phyloP scores from a whole-genome alignment of 2,329 filamentous ascomycete genomes.

The Erysiphe neolycopersici region DNA sequence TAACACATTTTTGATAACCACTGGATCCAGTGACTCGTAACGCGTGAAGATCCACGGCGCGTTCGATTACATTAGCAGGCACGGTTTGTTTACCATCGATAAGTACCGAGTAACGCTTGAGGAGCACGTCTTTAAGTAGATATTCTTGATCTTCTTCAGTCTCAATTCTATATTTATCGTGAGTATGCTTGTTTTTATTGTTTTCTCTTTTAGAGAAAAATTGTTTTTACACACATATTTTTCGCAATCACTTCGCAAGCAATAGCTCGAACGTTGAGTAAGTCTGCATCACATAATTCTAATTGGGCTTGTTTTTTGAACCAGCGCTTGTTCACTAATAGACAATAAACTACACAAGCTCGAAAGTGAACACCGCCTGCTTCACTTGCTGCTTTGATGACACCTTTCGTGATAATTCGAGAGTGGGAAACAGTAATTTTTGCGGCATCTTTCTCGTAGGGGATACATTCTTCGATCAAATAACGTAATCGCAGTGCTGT shows the following conservation, averaged over 20 bases:
- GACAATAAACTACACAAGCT: conserved; percentile 36
- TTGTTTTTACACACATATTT: conserved; percentile 21
- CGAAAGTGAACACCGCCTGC: conserved; percentile 56
- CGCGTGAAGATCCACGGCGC: conserved; percentile 78
- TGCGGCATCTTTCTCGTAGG: conserved; percentile 62
- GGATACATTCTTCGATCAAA: conserved; percentile 67
- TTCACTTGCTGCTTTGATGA: conserved; percentile 54
- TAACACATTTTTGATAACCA: conserved; percentile 80
- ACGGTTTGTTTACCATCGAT: conserved; percentile 37
- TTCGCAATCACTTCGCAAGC: conserved; percentile 90
- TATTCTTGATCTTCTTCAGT: conserved; percentile 52
- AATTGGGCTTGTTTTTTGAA: conserved; percentile 53
- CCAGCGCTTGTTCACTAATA: conserved; percentile 25
- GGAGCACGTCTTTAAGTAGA: conserved; percentile 53
- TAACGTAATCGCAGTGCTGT: conserved; percentile 74
- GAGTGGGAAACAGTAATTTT: conserved; percentile 59
- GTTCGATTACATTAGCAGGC: conserved; percentile 73
- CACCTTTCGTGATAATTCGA: conserved; percentile 53
- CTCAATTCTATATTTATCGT: conserved; percentile 39
- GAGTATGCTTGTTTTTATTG: not conserved
- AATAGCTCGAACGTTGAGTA: conserved; percentile 51
- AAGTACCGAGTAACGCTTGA: conserved; percentile 71
- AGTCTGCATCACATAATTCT: conserved; percentile 79
- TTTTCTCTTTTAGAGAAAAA: not conserved
- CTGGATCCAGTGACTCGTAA: conserved; percentile 69